Evolutionary conservation across 768 basidiomycete genomes (phyloP), one percentile per base, ranked within the genome.

Genomic region (Hemileccinum rubropunctum): DNA sequence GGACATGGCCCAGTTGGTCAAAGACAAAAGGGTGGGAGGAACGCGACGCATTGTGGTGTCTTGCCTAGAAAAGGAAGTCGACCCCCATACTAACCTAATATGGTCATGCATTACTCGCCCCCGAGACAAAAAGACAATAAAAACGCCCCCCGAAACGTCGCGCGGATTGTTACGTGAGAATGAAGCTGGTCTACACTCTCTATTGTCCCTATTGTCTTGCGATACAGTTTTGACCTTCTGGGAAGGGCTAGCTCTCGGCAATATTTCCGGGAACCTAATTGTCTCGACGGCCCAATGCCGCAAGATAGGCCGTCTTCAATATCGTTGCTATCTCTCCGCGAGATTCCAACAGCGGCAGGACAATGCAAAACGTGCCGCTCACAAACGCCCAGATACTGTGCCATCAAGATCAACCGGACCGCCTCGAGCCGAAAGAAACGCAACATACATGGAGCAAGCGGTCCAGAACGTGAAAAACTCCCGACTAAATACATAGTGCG

Each of bases 391-490:
- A 68, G 38, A 68, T 71, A 42, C 70, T 70, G 28, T 28, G 10
- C 6, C 34, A 42, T 36, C 33, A 23, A 30, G n/a, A 43, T 57
- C 21, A 58, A 48, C 17, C n/a, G 8, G 6, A 23, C 23, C 23
- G 6, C 23, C 36, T 9, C 32, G 33, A 27, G 38, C 14, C 17
- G 12, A 45, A 26, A 36, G 12, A n/a, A 18, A 12, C 8, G 18
- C 20, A 38, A 61, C 65, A 8, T 53, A 73, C 69, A 73, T 73
- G 47, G 68, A 68, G 18, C 69, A 61, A 3, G 72, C 64, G 13
- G 67, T 67, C 73, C 71, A 73, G 50, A 73, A 73, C 34, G 52
- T 59, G 45, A 60, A 73, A 56, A 73, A 74, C 23, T 53, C 52
- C 35, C 62, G 62, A 37, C 65, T 69, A 42, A 69, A 71, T 10